These are phyloP conservation scores for Aspergillus flavus DNA, from an alignment of 2,329 filamentous ascomycete species.

Conservation along the genomic window DNA sequence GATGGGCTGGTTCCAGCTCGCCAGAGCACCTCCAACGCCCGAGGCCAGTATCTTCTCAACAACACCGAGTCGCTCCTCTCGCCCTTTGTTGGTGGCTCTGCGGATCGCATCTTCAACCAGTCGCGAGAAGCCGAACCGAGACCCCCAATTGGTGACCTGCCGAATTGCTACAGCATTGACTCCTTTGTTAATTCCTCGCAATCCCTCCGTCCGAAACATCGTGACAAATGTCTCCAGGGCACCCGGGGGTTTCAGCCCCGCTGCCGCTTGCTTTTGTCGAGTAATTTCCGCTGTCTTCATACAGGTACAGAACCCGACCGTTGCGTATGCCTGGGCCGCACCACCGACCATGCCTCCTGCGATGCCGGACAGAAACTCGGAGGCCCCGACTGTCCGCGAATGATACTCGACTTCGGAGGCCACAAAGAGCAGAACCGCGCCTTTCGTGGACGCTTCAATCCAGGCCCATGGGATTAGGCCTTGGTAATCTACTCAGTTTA, in stretches of 20 bases:
- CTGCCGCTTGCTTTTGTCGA: constrained; percentile 80
- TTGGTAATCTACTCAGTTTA: constrained; percentile 74
- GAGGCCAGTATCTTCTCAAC: constrained; percentile 24
- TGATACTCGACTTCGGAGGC: constrained; percentile 96
- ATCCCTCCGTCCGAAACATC: background rate
- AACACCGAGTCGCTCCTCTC: constrained; percentile 7
- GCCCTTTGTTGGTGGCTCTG: constrained; percentile 3
- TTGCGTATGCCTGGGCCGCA: constrained; percentile 94
- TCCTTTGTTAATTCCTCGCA: constrained; percentile 8
- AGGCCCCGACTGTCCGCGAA: constrained; percentile 75
- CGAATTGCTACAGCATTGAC: constrained; percentile 7
- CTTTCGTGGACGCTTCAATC: constrained; percentile 98
- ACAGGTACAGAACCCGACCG: constrained; percentile 99
- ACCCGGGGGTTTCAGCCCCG: constrained; percentile 79
- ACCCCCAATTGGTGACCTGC: constrained; percentile 7
- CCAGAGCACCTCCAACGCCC: constrained; percentile 20
- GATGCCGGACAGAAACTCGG: constrained; percentile 83
- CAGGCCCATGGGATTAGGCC: constrained; percentile 91
- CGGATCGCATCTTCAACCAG: constrained; percentile 5
- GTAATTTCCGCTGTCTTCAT: constrained; percentile 99
- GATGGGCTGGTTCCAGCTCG: constrained; percentile 26
- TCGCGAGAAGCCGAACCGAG: constrained; percentile 3
- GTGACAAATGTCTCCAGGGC: constrained; percentile 48
- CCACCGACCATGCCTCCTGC: constrained; percentile 84
- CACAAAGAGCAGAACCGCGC: constrained; percentile 94